Conservation (phyloP, 306 rosid species). For the cucumber (Cucumis sativus) region DNA sequence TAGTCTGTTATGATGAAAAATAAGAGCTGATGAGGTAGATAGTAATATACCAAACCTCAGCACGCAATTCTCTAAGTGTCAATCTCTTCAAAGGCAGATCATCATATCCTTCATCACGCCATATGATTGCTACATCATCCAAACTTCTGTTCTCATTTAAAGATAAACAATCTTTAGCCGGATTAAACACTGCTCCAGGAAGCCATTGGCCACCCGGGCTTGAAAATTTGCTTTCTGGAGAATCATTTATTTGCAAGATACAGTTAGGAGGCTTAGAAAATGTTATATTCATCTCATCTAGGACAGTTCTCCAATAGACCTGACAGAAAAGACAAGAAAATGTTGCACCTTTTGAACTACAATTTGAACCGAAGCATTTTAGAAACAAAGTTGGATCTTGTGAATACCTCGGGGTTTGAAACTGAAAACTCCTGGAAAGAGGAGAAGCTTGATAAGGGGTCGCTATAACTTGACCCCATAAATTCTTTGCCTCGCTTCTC, state of each 20-base stretch:
- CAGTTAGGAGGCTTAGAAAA: conserved; percentile 62
- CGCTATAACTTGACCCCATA: conserved; percentile 60
- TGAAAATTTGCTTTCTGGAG: conserved; percentile 22
- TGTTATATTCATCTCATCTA: conserved; percentile 52
- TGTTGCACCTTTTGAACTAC: conserved; percentile 5
- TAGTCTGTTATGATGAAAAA: background rate
- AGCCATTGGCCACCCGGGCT: conserved; percentile 79
- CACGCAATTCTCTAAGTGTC: conserved; percentile 53
- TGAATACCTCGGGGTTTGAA: conserved; percentile 59
- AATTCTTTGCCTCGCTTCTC: conserved; percentile 61
- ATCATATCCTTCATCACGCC: conserved; percentile 76
- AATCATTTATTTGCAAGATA: conserved; percentile 35
- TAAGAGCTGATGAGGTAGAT: background rate
- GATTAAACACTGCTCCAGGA: conserved; percentile 70
- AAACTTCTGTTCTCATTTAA: conserved; percentile 42
- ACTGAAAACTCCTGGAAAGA: conserved; percentile 74
- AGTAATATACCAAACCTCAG: conserved; percentile 71
- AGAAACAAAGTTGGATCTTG: background rate
- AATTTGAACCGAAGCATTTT: background rate
- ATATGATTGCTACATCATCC: conserved; percentile 48
- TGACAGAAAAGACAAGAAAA: conserved; percentile 21
- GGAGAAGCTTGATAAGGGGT: conserved; percentile 70
- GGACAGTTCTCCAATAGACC: conserved; percentile 67
- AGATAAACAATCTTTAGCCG: conserved; percentile 65
- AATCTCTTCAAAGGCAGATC: conserved; percentile 46